Evolutionary conservation across 2,329 filamentous ascomycete genomes (phyloP).

Genomic region (Arachnopeziza araneosa): DNA sequence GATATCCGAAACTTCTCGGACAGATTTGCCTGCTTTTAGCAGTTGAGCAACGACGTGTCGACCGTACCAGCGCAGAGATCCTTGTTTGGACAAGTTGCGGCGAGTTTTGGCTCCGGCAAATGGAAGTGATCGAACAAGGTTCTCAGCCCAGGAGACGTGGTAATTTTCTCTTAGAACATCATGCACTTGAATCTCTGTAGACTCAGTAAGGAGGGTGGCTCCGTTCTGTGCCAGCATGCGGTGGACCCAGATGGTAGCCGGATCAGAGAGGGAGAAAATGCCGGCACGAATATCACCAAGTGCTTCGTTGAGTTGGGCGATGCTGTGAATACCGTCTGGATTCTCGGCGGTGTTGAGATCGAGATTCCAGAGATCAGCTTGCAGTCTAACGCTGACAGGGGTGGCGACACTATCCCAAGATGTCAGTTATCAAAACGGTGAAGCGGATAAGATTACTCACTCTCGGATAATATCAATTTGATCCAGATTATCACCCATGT

Average conservation of each 20-base stretch:
- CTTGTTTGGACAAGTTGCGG: conserved; percentile 23
- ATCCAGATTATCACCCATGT: conserved; percentile 38
- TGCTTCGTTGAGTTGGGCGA: conserved; percentile 33
- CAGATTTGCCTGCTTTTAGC: conserved; percentile 54
- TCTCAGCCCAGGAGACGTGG: neutral
- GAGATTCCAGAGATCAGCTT: conserved; percentile 35
- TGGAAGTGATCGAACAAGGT: neutral
- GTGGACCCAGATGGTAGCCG: conserved; percentile 59
- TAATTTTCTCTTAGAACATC: neutral
- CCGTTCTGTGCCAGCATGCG: conserved; percentile 47
- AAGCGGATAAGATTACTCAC: neutral
- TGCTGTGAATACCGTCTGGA: conserved; percentile 1
- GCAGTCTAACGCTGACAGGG: conserved; percentile 38
- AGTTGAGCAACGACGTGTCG: conserved; percentile 35
- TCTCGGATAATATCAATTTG: conserved; percentile 62
- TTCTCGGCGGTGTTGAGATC: conserved; percentile 37
- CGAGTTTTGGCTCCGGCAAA: conserved; percentile 5
- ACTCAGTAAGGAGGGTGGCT: conserved; percentile 52
- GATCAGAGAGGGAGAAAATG: conserved; percentile 66
- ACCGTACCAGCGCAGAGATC: neutral
- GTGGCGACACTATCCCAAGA: conserved; percentile 42
- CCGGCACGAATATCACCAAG: conserved; percentile 53
- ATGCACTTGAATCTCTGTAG: conserved; percentile 48
- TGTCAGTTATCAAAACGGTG: neutral
- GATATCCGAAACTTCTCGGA: conserved; percentile 50